phyloP scores from a whole-genome alignment of 2,329 filamentous ascomycete species.

The Cercospora beticola region DNA sequence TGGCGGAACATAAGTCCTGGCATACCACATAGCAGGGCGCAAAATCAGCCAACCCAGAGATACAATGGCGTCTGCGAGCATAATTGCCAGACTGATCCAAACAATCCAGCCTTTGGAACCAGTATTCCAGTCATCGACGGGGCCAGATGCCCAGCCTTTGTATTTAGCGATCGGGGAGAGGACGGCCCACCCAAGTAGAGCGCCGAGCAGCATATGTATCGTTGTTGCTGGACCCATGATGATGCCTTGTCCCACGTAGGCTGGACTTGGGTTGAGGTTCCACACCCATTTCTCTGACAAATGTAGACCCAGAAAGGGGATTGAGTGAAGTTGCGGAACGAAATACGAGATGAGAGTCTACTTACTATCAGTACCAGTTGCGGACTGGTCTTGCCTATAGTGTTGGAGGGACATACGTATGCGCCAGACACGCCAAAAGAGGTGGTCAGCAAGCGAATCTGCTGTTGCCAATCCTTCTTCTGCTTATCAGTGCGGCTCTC shows the following conservation, averaged over 20 bases:
- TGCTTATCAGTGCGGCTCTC: conserved; percentile 19
- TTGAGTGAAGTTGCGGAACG: conserved; percentile 74
- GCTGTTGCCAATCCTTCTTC: conserved; percentile 59
- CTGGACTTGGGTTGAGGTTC: conserved; percentile 95
- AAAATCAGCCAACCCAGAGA: conserved; percentile 78
- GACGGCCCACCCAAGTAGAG: conserved; percentile 84
- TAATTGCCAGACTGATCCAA: conserved; percentile 93
- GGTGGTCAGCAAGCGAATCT: conserved; percentile 59
- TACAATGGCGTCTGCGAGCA: conserved; percentile 89
- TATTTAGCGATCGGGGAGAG: conserved; percentile 85
- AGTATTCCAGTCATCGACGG: conserved; percentile 82
- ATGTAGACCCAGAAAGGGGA: conserved; percentile 79
- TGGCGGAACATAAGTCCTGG: conserved; percentile 41
- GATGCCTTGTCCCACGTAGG: conserved; percentile 94
- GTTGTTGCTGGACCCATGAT: conserved; percentile 98
- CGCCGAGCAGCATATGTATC: conserved; percentile 90
- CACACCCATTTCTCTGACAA: conserved; percentile 84
- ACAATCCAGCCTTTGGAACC: conserved; percentile 99
- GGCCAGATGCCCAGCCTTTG: conserved; percentile 84
- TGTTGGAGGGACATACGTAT: conserved; percentile 41
- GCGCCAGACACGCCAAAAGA: conserved; percentile 61
- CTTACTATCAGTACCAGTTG: conserved; percentile 17
- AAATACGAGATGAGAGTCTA: conserved; percentile 88
- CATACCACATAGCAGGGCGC: conserved; percentile 58
- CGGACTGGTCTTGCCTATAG: conserved; percentile 4